These are phyloP conservation scores for Chlamydomonas eustigma DNA, from an alignment of 139 green algal species.

Conservation along the genomic window DNA sequence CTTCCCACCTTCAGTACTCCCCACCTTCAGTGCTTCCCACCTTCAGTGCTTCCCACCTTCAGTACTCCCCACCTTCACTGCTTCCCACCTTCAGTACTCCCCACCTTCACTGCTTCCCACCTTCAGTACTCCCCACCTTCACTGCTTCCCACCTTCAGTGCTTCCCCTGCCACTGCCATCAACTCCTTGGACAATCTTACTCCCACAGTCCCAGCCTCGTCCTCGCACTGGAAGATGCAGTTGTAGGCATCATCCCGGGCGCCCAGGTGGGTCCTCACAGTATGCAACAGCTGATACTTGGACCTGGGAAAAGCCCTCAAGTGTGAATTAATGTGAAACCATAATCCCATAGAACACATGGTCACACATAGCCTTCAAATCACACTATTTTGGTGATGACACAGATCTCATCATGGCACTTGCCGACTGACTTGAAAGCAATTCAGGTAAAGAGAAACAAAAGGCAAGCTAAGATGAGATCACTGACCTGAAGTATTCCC, in stretches of 20 bases:
- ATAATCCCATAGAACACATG: no score
- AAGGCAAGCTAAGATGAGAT: not conserved
- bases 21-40: no score
- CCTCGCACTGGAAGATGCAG: conserved; percentile 84
- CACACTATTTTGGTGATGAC: no score
- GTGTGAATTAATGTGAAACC: no score
- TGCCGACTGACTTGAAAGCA: no score
- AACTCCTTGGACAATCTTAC: conserved; percentile 88
- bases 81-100: no score
- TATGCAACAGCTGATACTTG: conserved; percentile 84
- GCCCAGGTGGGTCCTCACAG: conserved; percentile 85
- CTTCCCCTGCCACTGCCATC: conserved; percentile 85
- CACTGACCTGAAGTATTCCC: conserved; percentile 40
- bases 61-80: no score
- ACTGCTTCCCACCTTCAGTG: conserved; percentile 37
- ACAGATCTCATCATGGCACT: no score
- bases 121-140: not conserved
- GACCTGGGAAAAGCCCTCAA: conserved; percentile 6
- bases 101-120: no score
- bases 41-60: no score
- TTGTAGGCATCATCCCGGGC: conserved; percentile 81
- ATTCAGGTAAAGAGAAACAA: not conserved
- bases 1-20: no score
- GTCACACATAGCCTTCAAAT: no score
- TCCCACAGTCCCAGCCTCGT: conserved; percentile 55